Base-by-base conservation (phyloP, 2,329 filamentous ascomycete species). In the Pseudopyricularia cyperi region DNA sequence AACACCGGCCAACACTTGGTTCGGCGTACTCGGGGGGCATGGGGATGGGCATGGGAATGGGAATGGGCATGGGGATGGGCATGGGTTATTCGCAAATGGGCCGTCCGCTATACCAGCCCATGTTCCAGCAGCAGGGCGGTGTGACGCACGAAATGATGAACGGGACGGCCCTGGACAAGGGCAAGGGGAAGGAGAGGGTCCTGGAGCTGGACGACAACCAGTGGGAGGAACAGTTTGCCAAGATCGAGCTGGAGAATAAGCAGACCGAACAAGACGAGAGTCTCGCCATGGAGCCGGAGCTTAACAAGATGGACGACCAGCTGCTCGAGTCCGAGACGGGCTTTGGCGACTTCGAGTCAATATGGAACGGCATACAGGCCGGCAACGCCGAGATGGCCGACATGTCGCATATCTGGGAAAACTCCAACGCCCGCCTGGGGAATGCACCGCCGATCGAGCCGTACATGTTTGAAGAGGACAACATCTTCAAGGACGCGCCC, bases 181-280 rank as follows among this genome's bases (percentile, higher is more conserved):
- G 69, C 49, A 86, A 89, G 66, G 87, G 86, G 54, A 97, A 97
- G 66, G 90, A 87, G 37, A 95, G 94, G 68, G 80, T 97, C 70
- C 84, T 97, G 12, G 93, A 97, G 70, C 78, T 97, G 24, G 89
- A 96, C 64, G 91, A 98, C 60, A 74, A 85, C 62, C 85, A 95
- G 63, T 97, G 93, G 93, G 91, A 97, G 68, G 88, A 89, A 60
- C 89, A 97, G 66, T 98, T 98, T 66, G 87, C 89, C 53, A 82
- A 93, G 67, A 83, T 96, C 64, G 88, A 91, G 65, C 71, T 84
- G 56, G 74, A 82, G 55, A 77, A 83, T 62, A 69, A 77, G 60
- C 67, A 75, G 55, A 66, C 68, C 28, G 72, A 71, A 52, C 66
- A 68, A 39, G 86, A 87, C 51, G 84, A 87, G 57, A 68, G 69